Conservation (phyloP, 1,139 yeast species). For the Nakaseomyces bracarensis region DNA sequence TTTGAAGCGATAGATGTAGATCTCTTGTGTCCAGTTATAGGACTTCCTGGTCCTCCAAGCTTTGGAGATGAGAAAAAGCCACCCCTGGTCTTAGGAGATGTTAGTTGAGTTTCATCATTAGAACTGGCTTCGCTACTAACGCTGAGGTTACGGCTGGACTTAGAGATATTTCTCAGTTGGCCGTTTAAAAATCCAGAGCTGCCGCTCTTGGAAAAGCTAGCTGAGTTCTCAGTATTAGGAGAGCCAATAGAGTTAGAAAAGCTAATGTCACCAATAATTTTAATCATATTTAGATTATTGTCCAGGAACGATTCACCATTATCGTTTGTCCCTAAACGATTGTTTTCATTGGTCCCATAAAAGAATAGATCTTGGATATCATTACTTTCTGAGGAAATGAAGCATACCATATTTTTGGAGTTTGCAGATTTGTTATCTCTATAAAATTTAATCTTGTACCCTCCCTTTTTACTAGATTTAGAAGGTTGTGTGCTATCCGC, state of each 20-base stretch:
- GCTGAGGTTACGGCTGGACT: slow-evolving; percentile 1
- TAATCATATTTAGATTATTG: slow-evolving; percentile 15
- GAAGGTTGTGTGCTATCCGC: neutral
- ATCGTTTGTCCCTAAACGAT: slow-evolving; percentile 1
- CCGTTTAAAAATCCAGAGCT: slow-evolving; percentile 2
- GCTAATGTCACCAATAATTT: slow-evolving; percentile 11
- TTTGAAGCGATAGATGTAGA: slow-evolving; percentile 9
- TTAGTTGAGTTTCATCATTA: slow-evolving; percentile 1
- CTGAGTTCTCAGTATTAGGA: neutral
- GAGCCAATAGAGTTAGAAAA: neutral
- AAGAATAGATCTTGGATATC: slow-evolving; percentile 27
- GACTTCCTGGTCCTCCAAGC: slow-evolving; percentile 2
- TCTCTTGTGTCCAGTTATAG: slow-evolving; percentile 7
- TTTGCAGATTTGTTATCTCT: slow-evolving; percentile 22
- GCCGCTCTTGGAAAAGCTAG: slow-evolving; percentile 3
- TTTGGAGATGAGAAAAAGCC: slow-evolving; percentile 8
- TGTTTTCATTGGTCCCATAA: slow-evolving; percentile 13
- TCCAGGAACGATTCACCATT: slow-evolving; percentile 12
- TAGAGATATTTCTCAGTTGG: neutral
- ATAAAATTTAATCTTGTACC: slow-evolving; percentile 27
- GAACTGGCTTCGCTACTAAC: slow-evolving; percentile 7
- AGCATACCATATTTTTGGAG: slow-evolving; percentile 21
- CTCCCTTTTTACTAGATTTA: slow-evolving; percentile 15
- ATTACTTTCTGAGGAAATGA: slow-evolving; percentile 22
- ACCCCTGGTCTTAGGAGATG: slow-evolving; percentile 7